A percentile compares a stretch with the other conserved stretches of the same genome.
phyloP scores from a whole-genome alignment of 495 filamentous ascomycete species.

The Gamarada debralockiae region DNA sequence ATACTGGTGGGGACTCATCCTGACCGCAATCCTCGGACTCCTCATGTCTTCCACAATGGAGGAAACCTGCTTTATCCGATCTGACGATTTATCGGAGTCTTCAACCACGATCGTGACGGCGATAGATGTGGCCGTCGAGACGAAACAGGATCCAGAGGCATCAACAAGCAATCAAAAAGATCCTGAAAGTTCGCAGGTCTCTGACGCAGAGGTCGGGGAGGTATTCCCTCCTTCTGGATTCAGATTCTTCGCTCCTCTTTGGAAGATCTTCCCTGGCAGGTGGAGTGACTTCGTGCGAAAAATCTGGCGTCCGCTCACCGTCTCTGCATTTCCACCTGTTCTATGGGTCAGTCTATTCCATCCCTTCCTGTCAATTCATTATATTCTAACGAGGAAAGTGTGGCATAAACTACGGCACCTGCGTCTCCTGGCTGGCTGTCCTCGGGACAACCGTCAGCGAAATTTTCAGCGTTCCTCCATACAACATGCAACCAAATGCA shows the following conservation, averaged over 20 bases:
- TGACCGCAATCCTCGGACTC: constrained; percentile 36
- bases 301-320: background rate
- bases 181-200: background rate
- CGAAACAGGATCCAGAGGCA: too few relatives aligned
- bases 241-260: background rate
- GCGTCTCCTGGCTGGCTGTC: constrained; percentile 32
- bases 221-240: background rate
- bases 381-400: background rate
- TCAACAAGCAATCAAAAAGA: background rate
- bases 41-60: constrained; percentile 22
- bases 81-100: background rate
- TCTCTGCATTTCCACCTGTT: background rate
- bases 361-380: background rate
- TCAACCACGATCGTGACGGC: background rate
- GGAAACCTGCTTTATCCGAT: background rate
- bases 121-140: background rate
- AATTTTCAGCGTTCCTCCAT: constrained; percentile 31
- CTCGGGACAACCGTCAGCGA: constrained; percentile 30
- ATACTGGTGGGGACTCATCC: constrained; percentile 40
- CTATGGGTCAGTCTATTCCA: background rate
- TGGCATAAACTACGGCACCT: constrained; percentile 30
- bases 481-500: constrained; percentile 32
- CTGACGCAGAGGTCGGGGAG: background rate
- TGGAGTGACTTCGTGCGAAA: background rate
- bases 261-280: background rate